Evolutionary conservation across 2,329 filamentous ascomycete species (phyloP).

Genomic region (Coccinonectria pachysandricola): DNA sequence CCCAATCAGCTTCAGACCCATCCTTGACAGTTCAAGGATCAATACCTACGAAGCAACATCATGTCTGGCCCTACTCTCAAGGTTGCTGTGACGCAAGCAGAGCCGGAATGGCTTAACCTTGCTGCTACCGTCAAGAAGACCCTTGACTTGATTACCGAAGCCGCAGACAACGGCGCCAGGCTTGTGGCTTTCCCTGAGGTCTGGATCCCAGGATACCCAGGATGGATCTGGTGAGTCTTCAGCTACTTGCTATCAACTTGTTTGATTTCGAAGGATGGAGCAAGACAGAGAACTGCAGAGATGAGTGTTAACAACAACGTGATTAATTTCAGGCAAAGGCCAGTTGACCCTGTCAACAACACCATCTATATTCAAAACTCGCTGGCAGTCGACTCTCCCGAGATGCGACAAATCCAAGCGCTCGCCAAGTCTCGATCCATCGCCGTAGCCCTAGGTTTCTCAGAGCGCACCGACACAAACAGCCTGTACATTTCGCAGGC

Average conservation of each 20-base stretch:
- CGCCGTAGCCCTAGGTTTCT: slow-evolving; percentile 34
- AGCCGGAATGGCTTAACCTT: slow-evolving; percentile 17
- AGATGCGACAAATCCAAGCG: slow-evolving; percentile 26
- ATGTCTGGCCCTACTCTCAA: slow-evolving; percentile 10
- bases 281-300: no score
- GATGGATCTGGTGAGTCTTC: slow-evolving; percentile 26
- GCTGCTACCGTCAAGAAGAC: slow-evolving; percentile 15
- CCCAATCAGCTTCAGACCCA: no score
- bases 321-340: slow-evolving; percentile 11
- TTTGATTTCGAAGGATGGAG: no score
- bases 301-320: no score
- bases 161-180: slow-evolving; percentile 35
- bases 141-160: slow-evolving; percentile 14
- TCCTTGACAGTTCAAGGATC: no score
- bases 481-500: slow-evolving; percentile 35
- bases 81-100: slow-evolving; percentile 17
- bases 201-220: slow-evolving; percentile 44
- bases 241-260: no score
- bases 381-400: slow-evolving; percentile 27
- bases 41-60: neutral
- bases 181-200: slow-evolving; percentile 45
- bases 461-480: slow-evolving; percentile 25
- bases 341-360: slow-evolving; percentile 14
- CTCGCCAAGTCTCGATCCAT: slow-evolving; percentile 27
- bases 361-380: slow-evolving; percentile 31